A percentile compares a stretch with the other conserved stretches of the same genome.
phyloP scores from a whole-genome alignment of 768 basidiomycete species.

The Mrakia hoshinonis region DNA sequence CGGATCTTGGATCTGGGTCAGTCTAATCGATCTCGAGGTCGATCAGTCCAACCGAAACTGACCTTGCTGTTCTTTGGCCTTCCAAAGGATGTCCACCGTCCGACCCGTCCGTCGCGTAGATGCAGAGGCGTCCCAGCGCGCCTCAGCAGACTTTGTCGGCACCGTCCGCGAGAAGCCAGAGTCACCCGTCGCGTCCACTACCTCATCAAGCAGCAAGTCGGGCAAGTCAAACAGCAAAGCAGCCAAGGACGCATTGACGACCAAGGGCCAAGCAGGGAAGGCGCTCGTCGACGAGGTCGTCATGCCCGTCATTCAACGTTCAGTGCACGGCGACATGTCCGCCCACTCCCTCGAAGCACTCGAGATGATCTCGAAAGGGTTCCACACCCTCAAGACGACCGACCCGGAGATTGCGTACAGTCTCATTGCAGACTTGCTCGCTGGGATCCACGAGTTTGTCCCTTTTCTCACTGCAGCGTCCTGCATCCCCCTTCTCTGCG shows the following conservation, averaged over 20 bases:
- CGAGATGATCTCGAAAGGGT: conserved; percentile 81
- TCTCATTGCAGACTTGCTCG: conserved; percentile 76
- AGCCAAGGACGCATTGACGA: conserved; percentile 43
- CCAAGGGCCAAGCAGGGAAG: conserved; percentile 36
- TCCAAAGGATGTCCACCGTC: conserved; percentile 62
- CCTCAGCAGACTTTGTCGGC: conserved; percentile 75
- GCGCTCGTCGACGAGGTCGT: conserved; percentile 73
- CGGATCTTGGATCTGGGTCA: conserved; percentile 33
- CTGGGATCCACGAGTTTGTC: conserved; percentile 47
- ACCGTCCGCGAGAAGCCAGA: conserved; percentile 41
- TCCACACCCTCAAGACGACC: conserved; percentile 69
- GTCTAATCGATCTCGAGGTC: background rate
- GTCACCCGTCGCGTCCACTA: background rate
- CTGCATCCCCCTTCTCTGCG: conserved; percentile 3
- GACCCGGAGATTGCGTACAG: conserved; percentile 81
- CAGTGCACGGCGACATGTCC: conserved; percentile 55
- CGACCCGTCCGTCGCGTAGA: conserved; percentile 90
- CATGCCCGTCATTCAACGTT: conserved; percentile 61
- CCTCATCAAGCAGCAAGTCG: conserved; percentile 45
- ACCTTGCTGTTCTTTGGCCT: background rate
- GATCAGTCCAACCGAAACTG: background rate
- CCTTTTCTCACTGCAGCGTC: background rate
- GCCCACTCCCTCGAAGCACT: conserved; percentile 80
- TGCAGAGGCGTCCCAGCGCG: conserved; percentile 59
- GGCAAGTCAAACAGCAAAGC: conserved; percentile 32